Base-by-base conservation (phyloP, 345 rosid genomes). In the Trapa incisa region DNA sequence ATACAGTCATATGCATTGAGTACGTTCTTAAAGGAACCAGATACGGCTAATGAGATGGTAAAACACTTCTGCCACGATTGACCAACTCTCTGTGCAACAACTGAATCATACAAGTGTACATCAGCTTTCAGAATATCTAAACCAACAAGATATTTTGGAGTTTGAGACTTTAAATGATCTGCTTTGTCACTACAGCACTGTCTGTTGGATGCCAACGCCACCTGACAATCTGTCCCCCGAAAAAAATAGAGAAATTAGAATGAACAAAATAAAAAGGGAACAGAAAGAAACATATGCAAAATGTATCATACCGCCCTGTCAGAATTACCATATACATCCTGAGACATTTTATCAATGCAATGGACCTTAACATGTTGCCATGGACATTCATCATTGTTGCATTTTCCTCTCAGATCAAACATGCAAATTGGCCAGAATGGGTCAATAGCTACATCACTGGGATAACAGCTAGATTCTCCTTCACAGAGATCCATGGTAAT, bases 401-500 rank as follows among this genome's bases (percentile, higher is more conserved):
- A 94, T 77, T 87, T 91, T 73, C 99, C 99, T 64, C 99, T 87
- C 60, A 94, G 91, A 76, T 94, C 99, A 38, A 82, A 94, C 85
- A 86, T 77, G 81, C 99, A 94, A 37, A 94, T 83, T 13, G 96
- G 89, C 93, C 89, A 81, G 72, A 79, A 86, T 62, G 92, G 96
- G 66, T 94, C 91, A 73, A 91, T 68, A 22, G 83, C 77, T 72
- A 74, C 54, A 84, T 76, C 72, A 70, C 80, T 69, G 65, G 80
- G 71, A 75, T 86, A 86, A 39, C 76, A 80, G 67, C 84, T 90
- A 67, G 54, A 67, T 70, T 77, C 86, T 68, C 65, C 72, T 61
- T 68, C 82, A 71, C 65, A 66, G 52, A 70, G 45, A 70, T 73
- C 74, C 63, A 32, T 22, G 50, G 54, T 12, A 65, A 62, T 64